phyloP scores from a whole-genome alignment of 2,329 filamentous ascomycete genomes.

The Penicillium sp. region DNA sequence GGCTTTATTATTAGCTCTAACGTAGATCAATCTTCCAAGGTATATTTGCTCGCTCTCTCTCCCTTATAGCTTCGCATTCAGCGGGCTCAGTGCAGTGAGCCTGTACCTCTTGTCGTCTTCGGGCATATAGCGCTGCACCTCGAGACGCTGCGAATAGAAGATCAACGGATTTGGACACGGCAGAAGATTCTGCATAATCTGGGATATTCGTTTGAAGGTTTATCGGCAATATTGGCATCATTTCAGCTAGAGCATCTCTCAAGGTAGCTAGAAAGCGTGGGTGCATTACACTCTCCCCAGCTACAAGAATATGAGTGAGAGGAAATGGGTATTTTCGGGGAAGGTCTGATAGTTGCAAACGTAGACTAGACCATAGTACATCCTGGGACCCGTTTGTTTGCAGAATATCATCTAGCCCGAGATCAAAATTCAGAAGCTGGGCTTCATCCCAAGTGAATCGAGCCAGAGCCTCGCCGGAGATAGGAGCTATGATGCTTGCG shows the following conservation, averaged over 20 bases:
- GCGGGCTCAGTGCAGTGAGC: constrained; percentile 12
- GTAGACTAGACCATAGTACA: constrained; percentile 12
- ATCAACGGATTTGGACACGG: neutral
- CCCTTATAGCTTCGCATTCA: constrained; percentile 10
- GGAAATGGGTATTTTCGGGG: constrained; percentile 4
- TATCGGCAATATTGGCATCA: neutral
- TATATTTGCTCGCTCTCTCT: too few species aligned
- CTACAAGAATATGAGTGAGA: constrained; percentile 16
- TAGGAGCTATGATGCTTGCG: constrained; percentile 9
- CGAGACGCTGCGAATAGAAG: constrained; percentile 15
- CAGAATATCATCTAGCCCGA: constrained; percentile 18
- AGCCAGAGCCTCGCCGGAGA: constrained; percentile 10
- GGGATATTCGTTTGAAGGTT: constrained; percentile 6
- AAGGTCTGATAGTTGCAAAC: constrained; percentile 13
- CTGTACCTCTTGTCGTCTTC: constrained; percentile 17
- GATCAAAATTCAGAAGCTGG: constrained; percentile 12
- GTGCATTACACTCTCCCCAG: constrained; percentile 15
- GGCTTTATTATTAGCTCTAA: too few species aligned
- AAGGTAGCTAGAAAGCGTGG: constrained; percentile 10
- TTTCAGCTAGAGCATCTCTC: constrained; percentile 12
- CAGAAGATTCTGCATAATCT: neutral
- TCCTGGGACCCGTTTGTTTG: constrained; percentile 6
- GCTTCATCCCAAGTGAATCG: constrained; percentile 6
- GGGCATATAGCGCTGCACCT: constrained; percentile 15
- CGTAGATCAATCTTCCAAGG: too few species aligned